Base-by-base conservation (phyloP, 1,139 yeast species). In the Suhomyces chickasaworum region DNA sequence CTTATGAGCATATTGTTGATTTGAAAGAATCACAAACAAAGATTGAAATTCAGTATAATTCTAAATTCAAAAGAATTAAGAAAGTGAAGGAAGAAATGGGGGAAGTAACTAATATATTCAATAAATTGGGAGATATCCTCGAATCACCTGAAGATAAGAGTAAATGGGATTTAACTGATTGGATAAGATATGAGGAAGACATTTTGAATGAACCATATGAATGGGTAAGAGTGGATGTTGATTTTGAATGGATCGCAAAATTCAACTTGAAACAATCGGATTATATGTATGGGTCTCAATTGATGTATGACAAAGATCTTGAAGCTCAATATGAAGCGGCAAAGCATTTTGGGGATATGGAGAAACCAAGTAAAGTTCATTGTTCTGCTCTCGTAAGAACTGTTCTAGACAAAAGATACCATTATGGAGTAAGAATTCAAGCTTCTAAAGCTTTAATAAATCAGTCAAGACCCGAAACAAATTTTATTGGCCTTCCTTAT, bases 171-270 rank as follows among this genome's bases (percentile, higher is more conserved):
- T 70, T 93, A 22, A 77, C 78, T 1, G 96, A 89, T 37, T 86
- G 91, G 82, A 76, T 81, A 2, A 77, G 77, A 46, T 84, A 83
- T 36, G 89, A 84, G 49, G 95, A 87, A 50, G 91, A 84, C 42
- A 53, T 66, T 17, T 77, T 80, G 73, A 83, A 82, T 55, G 98
- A 93, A 61, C 97, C 97, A 0, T 95, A 90, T 67, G 99, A 95
- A 60, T 95, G 99, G 99, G 77, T 95, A 36, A 76, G 99, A 55
- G 89, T 91, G 8, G 99, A 95, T 67, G 91, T 97, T 0, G 99
- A 95, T 65, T 88, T 86, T 59, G 99, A 95, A 64, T 95, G 99
- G 99, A 86, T 95, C 42, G 89, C 96, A 47, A 80, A 80, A 53
- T 73, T 89, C 23, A 78, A 84, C 51, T 83, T 95, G 31, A 87